Evolutionary conservation across 805 yeast genomes (phyloP), one percentile per base, ranked within the genome.

Genomic region (Lachancea sp.): DNA sequence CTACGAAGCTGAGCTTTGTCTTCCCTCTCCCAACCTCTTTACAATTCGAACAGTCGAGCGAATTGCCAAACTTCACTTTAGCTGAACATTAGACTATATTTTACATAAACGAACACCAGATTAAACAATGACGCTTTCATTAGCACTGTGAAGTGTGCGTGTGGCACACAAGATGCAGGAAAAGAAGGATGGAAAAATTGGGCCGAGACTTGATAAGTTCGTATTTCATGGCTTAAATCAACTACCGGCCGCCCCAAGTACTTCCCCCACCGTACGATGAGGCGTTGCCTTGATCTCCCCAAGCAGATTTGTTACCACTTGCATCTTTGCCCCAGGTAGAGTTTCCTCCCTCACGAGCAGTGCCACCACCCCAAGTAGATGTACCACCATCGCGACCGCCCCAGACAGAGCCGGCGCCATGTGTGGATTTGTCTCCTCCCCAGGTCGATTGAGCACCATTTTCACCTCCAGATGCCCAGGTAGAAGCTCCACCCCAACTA

Each of bases 401-500:
- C 71, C 75, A 72, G 1, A 75, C 63, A 8, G 75, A 65, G 2
- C 71, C 70, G 44, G 68, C 68, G 33, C 73, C 71, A 41, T 70
- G 60, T 33, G 64, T 61, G 13, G 68, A 62, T 42, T 52, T 61
- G 46, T 60, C 61, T 38, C 69, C 71, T 45, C 76, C 74, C 64
- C 73, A 68, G 9, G 74, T 62, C 51, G 80, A 72, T 18, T 72
- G 67, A 27, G 71, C 68, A 18, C 74, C 74, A 15, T 53, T 18
- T 31, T 62, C 67, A 32, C 66, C 66, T 27, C 67, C 66, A 13
- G 68, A 61, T 11, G 65, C 67, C 69, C 70, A 57, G 20, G 78
- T 71, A 3, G 79, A 73, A 7, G 77, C 76, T 18, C 77, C 77
- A 49, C 74, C 74, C 68, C 72, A 70, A 41, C 54, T 55, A 10